Evolutionary conservation across 2,329 filamentous ascomycete genomes (phyloP).

Genomic region (Alternaria sp.): DNA sequence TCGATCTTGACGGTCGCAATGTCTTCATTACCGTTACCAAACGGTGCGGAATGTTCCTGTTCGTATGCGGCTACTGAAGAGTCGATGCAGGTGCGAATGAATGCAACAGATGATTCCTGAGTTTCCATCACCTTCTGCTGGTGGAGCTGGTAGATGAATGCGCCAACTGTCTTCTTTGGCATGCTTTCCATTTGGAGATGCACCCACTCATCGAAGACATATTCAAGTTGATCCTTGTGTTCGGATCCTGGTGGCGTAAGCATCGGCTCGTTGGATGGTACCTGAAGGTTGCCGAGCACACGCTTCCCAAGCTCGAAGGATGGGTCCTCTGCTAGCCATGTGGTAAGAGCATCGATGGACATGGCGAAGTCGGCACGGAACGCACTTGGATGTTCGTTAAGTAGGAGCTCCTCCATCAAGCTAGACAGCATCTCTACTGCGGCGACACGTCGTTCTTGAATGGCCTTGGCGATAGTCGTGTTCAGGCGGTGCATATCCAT

Average conservation of each 20-base stretch:
- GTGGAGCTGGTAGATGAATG: conserved; percentile 87
- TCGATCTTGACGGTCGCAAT: conserved; percentile 74
- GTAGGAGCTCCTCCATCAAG: conserved; percentile 78
- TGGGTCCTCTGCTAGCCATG: conserved; percentile 80
- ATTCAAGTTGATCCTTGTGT: conserved; percentile 86
- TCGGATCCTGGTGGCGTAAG: conserved; percentile 65
- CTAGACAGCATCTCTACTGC: conserved; percentile 83
- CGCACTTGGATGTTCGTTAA: conserved; percentile 78
- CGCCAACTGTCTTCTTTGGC: conserved; percentile 73
- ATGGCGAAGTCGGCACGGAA: conserved; percentile 86
- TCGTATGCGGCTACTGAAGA: conserved; percentile 81
- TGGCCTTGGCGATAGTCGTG: conserved; percentile 73
- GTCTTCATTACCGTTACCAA: conserved; percentile 64
- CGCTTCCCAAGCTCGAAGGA: conserved; percentile 71
- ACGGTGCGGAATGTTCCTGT: conserved; percentile 67
- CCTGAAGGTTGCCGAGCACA: conserved; percentile 72
- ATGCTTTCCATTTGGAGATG: conserved; percentile 79
- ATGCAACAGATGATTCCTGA: conserved; percentile 78
- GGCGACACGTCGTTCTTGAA: conserved; percentile 73
- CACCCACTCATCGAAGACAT: conserved; percentile 96
- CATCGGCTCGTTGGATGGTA: conserved; percentile 62
- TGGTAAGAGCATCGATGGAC: conserved; percentile 81
- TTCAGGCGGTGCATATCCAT: conserved; percentile 67
- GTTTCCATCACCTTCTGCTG: conserved; percentile 74
- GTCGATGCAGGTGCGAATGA: conserved; percentile 84